These are phyloP conservation scores for Verruconis gallopava DNA, from an alignment of 2,329 filamentous ascomycete genomes.

Conservation along the genomic window DNA sequence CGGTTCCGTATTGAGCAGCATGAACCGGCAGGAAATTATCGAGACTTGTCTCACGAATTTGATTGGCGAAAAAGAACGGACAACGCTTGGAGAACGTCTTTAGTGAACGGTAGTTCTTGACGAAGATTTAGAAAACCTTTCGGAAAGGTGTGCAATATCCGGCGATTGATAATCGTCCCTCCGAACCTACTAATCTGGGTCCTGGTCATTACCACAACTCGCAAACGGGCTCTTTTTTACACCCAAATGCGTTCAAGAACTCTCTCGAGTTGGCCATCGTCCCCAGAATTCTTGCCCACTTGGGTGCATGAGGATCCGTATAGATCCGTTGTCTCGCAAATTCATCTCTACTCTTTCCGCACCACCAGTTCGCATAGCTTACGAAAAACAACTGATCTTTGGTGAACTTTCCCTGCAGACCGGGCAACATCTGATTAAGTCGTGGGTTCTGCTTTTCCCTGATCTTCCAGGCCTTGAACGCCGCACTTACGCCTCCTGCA, in stretches of 20 bases:
- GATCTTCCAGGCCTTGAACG: conserved; percentile 53
- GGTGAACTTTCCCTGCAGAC: conserved; percentile 44
- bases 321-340: conserved; percentile 45
- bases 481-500: conserved; percentile 50
- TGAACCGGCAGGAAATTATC: too few relatives aligned
- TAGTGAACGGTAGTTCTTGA: too few relatives aligned
- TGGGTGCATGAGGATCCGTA: conserved; percentile 46
- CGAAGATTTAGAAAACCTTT: too few relatives aligned
- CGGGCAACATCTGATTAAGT: conserved; percentile 21
- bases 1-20: too few relatives aligned
- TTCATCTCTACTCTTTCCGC: conserved; percentile 48
- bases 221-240: conserved; percentile 54
- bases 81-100: too few relatives aligned
- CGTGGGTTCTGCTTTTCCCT: conserved; percentile 40
- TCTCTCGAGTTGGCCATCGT: conserved; percentile 54
- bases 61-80: too few relatives aligned
- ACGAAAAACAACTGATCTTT: conserved; percentile 61
- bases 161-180: too few relatives aligned
- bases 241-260: conserved; percentile 56
- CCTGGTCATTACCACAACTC: conserved; percentile 57
- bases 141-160: too few relatives aligned
- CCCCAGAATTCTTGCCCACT: conserved; percentile 40
- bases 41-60: too few relatives aligned
- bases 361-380: conserved; percentile 53
- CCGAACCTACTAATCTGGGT: too few relatives aligned